phyloP scores from a whole-genome alignment of 805 yeast species.

The Nakazawaea ambrosiae region DNA sequence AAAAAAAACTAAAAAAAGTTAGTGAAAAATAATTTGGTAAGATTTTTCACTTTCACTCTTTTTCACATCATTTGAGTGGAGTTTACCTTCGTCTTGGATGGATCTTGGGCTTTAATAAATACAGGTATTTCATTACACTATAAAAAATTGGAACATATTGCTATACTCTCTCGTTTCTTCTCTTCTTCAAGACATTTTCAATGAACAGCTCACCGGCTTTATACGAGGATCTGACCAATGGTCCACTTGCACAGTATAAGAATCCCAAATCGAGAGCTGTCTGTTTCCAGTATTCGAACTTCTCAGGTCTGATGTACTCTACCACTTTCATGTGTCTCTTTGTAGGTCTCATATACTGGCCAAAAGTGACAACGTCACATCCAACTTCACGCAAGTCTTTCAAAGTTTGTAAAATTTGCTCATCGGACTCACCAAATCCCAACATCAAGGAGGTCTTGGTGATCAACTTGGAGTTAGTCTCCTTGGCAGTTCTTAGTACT shows the following conservation, averaged over 20 bases:
- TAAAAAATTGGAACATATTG: no score
- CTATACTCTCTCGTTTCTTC: slow-evolving; percentile 20
- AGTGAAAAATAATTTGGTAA: no score
- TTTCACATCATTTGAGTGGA: no score
- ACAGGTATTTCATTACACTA: no score
- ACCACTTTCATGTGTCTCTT: slow-evolving; percentile 98
- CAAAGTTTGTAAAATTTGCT: slow-evolving; percentile 71
- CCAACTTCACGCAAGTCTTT: slow-evolving; percentile 64
- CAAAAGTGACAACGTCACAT: slow-evolving; percentile 96
- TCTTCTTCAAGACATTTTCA: slow-evolving; percentile 82
- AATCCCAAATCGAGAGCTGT: slow-evolving; percentile 86
- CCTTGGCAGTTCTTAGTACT: slow-evolving; percentile 77
- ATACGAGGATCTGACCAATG: slow-evolving; percentile 91
- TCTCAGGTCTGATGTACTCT: slow-evolving; percentile 89
- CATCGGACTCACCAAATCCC: slow-evolving; percentile 95
- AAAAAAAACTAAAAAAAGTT: no score
- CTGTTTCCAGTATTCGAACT: slow-evolving; percentile 89
- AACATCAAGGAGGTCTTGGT: slow-evolving; percentile 95
- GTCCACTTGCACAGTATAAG: slow-evolving; percentile 95
- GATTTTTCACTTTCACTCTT: no score
- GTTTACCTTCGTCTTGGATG: no score
- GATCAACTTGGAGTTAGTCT: slow-evolving; percentile 61
- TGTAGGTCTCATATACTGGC: slow-evolving; percentile 99
- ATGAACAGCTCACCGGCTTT: slow-evolving; percentile 98
- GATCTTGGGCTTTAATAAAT: no score